phyloP scores from a whole-genome alignment of 805 yeast species.

The Pichia sporocuriosa region DNA sequence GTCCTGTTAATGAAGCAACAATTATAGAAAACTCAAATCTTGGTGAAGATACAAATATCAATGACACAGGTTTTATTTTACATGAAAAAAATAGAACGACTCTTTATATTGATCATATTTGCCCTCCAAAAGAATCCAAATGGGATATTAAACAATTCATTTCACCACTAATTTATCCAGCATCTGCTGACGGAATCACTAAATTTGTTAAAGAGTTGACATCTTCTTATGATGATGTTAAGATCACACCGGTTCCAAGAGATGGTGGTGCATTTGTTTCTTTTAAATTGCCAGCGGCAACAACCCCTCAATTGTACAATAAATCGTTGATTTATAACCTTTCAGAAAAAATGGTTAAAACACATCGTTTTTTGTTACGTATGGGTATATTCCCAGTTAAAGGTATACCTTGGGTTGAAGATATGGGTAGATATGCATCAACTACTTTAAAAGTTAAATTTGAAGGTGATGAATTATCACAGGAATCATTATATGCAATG shows the following conservation, averaged over 20 bases:
- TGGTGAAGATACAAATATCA: constrained; percentile 50
- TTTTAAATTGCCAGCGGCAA: constrained; percentile 50
- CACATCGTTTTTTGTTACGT: constrained; percentile 32
- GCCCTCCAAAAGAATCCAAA: constrained; percentile 34
- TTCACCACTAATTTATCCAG: constrained; percentile 33
- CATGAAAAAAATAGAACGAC: constrained; percentile 44
- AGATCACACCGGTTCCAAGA: constrained; percentile 61
- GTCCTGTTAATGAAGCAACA: constrained; percentile 24
- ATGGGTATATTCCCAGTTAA: constrained; percentile 67
- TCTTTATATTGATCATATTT: constrained; percentile 50
- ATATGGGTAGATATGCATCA: constrained; percentile 71
- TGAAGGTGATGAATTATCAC: constrained; percentile 70
- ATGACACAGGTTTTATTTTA: constrained; percentile 50
- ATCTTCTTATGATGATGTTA: constrained; percentile 32
- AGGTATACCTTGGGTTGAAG: constrained; percentile 97
- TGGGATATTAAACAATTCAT: constrained; percentile 44
- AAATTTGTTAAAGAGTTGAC: constrained; percentile 30
- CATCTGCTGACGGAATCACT: constrained; percentile 31
- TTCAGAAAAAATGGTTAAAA: constrained; percentile 8
- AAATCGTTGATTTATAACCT: constrained; percentile 16
- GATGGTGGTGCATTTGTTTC: constrained; percentile 95
- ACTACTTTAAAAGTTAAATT: constrained; percentile 56
- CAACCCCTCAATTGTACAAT: constrained; percentile 16
- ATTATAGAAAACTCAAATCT: constrained; percentile 35
- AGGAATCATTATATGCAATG: constrained; percentile 69